Base-by-base conservation (phyloP, 2,329 filamentous ascomycete genomes). In the Podosphaera xanthii region DNA sequence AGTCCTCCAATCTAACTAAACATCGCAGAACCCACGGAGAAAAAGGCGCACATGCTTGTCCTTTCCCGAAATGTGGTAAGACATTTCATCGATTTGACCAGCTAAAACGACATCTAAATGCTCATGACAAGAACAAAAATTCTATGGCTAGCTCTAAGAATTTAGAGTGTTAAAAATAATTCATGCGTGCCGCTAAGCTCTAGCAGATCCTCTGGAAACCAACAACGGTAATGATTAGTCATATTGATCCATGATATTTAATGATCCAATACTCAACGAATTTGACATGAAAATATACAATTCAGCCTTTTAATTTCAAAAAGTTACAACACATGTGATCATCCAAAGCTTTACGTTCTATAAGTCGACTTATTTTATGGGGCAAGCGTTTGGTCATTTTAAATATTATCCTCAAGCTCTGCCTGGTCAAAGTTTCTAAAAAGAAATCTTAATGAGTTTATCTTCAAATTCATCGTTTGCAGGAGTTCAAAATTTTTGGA, bases 1-100 rank as follows among this genome's bases (percentile, higher is more conserved):
- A 84, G 67, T 83, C 80, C 0, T 83, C 80, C 3, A 84, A 84
- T 64, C 70, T 84, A 22, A 79, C 80, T 57, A 84, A 84, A 64
- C 81, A 84, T 65, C 75, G 77, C 57, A 78, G 80, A 62, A 84
- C 76, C 6, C 81, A 84, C 63, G 75, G 76, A 12, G 70, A 74
- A 40, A 75, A 74, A 59, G 77, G 77, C 4, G 72, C 73, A 42
- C 76, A 76, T 64, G 70, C 71, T 33, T 83, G 80, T 62, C 60
- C 64, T 0, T 66, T 70, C 52, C 67, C 72, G 2, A 71, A 75
- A 48, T 84, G 81, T 61, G 71, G 71, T 12, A 79, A 77, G 62
- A 72, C 76, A 59, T 84, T 84, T 57, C 74, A 79, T 67, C 72
- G 81, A 8, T 70, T 77, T 14, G 80, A 83, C 67, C 80, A 83